Percentiles rank a stretch among this genome's conserved stretches.
Evolutionary conservation across 2,329 filamentous ascomycete species (phyloP).

Genomic region (Magnaporthiopsis incrustans): DNA sequence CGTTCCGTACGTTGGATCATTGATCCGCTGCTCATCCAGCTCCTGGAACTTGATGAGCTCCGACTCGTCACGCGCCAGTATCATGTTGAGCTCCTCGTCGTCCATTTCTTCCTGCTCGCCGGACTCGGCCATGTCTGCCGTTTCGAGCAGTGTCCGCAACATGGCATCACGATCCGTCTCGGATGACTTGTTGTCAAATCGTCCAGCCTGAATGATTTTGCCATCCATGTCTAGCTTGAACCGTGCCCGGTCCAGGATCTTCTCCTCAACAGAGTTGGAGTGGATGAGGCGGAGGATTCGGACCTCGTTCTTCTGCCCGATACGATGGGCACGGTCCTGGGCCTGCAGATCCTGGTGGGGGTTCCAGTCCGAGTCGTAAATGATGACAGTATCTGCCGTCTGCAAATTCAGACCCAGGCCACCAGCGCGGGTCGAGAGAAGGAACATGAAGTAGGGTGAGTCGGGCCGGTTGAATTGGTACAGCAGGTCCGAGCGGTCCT

Average conservation of each 20-base stretch:
- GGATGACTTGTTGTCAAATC: constrained; percentile 98
- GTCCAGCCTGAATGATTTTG: constrained; percentile 98
- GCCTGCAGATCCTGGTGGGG: constrained; percentile 98
- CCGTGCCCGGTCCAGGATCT: constrained; percentile 92
- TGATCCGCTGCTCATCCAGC: constrained; percentile 68
- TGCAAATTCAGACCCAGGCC: constrained; percentile 95
- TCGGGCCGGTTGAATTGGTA: constrained; percentile 81
- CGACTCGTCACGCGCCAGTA: constrained; percentile 80
- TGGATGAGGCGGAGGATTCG: constrained; percentile 93
- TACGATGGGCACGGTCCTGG: constrained; percentile 99
- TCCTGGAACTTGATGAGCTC: constrained; percentile 73
- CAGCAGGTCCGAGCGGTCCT: constrained; percentile 88
- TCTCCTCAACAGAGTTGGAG: constrained; percentile 95
- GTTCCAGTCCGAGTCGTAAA: constrained; percentile 99
- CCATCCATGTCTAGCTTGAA: constrained; percentile 99
- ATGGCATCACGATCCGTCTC: constrained; percentile 97
- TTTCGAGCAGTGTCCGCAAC: constrained; percentile 85
- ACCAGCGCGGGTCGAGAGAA: constrained; percentile 97
- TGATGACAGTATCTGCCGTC: constrained; percentile 97
- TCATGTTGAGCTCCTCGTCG: constrained; percentile 91
- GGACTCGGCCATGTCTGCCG: constrained; percentile 59
- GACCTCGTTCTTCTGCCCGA: constrained; percentile 98
- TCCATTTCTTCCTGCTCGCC: constrained; percentile 95
- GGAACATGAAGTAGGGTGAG: constrained; percentile 94
- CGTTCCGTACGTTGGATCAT: constrained; percentile 63